phyloP scores from a whole-genome alignment of 345 rosid species.

The Citrus maxima region DNA sequence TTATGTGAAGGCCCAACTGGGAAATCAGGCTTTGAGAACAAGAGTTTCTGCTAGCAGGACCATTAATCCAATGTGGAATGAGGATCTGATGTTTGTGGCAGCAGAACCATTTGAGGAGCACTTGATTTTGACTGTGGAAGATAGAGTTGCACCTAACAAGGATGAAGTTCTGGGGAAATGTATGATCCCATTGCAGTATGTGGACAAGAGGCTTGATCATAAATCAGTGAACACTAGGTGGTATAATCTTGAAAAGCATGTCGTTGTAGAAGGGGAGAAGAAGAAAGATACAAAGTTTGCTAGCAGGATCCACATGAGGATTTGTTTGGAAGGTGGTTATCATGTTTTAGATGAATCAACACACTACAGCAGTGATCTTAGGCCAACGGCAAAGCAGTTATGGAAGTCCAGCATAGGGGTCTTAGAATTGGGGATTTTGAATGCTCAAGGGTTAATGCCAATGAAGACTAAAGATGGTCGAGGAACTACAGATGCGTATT shows the following conservation, averaged over 20 bases:
- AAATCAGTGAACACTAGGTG: conserved; percentile 67
- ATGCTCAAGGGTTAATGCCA: conserved; percentile 76
- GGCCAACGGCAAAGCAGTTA: conserved; percentile 85
- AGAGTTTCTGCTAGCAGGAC: conserved; percentile 57
- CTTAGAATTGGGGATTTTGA: conserved; percentile 74
- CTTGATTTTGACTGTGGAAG: conserved; percentile 73
- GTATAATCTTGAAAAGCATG: conserved; percentile 75
- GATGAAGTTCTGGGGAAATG: conserved; percentile 75
- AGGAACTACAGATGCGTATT: conserved; percentile 88
- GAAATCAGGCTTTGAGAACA: conserved; percentile 62
- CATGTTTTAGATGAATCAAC: conserved; percentile 93
- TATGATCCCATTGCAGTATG: conserved; percentile 45
- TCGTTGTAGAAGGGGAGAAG: conserved; percentile 58
- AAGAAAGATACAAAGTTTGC: conserved; percentile 79
- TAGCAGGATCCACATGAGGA: conserved; percentile 82
- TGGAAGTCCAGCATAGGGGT: conserved; percentile 89
- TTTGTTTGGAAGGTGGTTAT: conserved; percentile 92
- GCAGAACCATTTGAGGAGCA: conserved; percentile 90
- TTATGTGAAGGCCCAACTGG: conserved; percentile 62
- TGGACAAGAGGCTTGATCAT: conserved; percentile 73
- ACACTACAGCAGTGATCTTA: conserved; percentile 87
- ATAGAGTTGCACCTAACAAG: conserved; percentile 78
- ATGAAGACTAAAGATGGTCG: conserved; percentile 89
- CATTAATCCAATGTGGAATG: conserved; percentile 88
- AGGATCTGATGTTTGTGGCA: conserved; percentile 93